Evolutionary conservation across 1,139 yeast species (phyloP).

Genomic region (Saccharomyces uvarum): DNA sequence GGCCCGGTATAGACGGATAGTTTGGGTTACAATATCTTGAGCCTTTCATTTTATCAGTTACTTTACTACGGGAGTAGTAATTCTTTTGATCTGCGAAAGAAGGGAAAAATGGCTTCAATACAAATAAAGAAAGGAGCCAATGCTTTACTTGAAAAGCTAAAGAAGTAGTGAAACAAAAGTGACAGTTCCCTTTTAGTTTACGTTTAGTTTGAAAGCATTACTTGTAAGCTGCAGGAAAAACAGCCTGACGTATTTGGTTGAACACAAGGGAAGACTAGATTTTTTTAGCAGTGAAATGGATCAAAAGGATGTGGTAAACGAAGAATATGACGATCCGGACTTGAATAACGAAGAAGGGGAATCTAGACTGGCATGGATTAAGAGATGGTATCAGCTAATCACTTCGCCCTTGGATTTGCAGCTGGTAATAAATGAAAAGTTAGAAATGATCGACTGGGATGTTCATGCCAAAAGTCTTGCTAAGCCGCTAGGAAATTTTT

Average conservation of each 20-base stretch:
- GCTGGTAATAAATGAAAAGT: conserved; percentile 45
- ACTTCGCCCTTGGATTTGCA: conserved; percentile 48
- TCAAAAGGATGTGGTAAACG: background rate
- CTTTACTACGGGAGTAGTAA: background rate
- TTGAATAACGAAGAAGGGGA: conserved; percentile 6
- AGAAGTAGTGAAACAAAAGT: background rate
- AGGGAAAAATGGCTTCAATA: background rate
- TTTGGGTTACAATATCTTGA: background rate
- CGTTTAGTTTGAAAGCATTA: background rate
- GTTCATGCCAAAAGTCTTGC: conserved; percentile 42
- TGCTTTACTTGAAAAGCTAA: background rate
- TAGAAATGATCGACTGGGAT: conserved; percentile 62
- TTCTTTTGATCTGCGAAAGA: background rate
- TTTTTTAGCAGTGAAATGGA: background rate
- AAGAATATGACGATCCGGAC: conserved; percentile 11
- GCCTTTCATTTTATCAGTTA: background rate
- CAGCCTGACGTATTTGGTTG: background rate
- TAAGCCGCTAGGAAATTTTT: conserved; percentile 40
- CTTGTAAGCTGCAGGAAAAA: background rate
- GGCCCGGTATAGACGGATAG: too few species aligned
- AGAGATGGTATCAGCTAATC: conserved; percentile 7
- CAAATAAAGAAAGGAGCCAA: background rate
- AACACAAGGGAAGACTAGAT: background rate
- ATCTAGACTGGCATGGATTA: conserved; percentile 7
- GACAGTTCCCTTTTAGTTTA: background rate